A percentile compares a stretch with the other conserved stretches of the same genome.
Conservation (phyloP, 176 grass and related monocot genomes). For the Thalia dealbata region DNA sequence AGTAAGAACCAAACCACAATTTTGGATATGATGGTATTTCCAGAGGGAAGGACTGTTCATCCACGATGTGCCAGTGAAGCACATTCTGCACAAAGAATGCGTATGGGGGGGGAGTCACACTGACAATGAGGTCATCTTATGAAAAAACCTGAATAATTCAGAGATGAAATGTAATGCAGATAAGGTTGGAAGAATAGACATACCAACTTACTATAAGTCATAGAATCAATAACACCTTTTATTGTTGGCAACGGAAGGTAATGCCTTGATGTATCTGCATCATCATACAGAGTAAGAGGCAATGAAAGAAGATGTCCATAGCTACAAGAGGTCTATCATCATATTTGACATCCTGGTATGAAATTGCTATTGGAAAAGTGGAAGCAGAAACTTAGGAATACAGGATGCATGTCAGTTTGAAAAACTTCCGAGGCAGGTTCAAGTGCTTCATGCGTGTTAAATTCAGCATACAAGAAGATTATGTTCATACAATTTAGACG, state of each 20-base stretch:
- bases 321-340: background rate
- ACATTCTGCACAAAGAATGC: slow-evolving; percentile 44
- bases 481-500: background rate
- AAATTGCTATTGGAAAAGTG: too few species aligned
- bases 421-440: background rate
- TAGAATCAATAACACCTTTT: slow-evolving; percentile 92
- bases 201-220: slow-evolving; percentile 96
- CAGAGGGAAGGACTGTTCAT: slow-evolving; percentile 76
- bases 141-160: background rate
- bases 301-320: background rate
- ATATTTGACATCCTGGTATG: too few species aligned
- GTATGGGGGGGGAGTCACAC: background rate
- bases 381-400: too few species aligned
- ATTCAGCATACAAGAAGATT: background rate
- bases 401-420: background rate
- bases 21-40: slow-evolving; percentile 94
- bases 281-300: slow-evolving; percentile 11
- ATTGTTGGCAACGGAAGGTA: slow-evolving; percentile 65
- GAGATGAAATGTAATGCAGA: background rate
- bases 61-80: slow-evolving; percentile 94
- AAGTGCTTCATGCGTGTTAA: background rate
- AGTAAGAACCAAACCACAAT: slow-evolving; percentile 73
- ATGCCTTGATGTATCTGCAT: slow-evolving; percentile 81
- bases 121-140: background rate
- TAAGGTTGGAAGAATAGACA: slow-evolving; percentile 8